Conservation (phyloP, 345 rosid genomes). For the Brassica napus region DNA sequence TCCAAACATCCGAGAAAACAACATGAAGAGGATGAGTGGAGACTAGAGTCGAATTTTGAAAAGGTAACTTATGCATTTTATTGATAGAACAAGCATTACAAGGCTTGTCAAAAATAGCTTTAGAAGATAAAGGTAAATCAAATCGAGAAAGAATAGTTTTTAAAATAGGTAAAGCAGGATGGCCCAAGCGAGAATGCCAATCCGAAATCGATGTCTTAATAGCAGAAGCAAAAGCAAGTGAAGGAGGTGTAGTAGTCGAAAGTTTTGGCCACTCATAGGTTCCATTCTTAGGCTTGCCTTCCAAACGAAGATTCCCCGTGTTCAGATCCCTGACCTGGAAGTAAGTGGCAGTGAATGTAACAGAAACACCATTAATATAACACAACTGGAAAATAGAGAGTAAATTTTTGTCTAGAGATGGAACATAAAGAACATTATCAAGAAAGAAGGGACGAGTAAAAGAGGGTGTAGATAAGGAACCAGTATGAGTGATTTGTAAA, state of each 20-base stretch:
- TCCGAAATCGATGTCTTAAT: neutral
- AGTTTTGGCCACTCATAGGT: neutral
- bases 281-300: neutral
- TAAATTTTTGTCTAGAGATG: neutral
- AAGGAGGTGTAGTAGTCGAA: neutral
- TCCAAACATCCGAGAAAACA: neutral
- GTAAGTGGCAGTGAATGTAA: neutral
- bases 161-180: neutral
- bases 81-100: neutral
- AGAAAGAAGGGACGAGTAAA: neutral
- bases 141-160: neutral
- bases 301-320: neutral
- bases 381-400: neutral
- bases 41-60: neutral
- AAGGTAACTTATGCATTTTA: neutral
- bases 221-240: neutral
- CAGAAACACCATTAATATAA: neutral
- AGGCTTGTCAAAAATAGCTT: neutral
- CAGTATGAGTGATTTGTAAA: neutral
- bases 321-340: neutral
- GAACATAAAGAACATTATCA: neutral
- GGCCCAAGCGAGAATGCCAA: neutral
- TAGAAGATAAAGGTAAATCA: neutral
- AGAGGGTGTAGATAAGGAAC: neutral
- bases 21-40: neutral